Evolutionary conservation across 768 basidiomycete species (phyloP).

Genomic region (Suillus subaureus): DNA sequence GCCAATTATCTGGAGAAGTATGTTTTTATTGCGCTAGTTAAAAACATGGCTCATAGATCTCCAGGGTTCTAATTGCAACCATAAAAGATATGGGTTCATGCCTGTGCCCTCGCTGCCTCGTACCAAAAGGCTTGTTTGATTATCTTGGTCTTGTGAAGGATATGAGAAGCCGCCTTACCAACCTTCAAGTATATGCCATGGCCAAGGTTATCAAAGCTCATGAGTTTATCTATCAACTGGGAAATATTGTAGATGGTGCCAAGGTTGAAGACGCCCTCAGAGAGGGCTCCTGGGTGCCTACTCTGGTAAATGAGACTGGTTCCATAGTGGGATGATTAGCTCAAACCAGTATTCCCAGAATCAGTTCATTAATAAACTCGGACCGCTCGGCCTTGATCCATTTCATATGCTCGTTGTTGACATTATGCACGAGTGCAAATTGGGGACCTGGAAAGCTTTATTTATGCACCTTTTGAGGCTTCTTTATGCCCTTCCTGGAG

Average conservation of each 20-base stretch:
- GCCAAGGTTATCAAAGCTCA: neutral
- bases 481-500: neutral
- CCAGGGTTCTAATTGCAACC: neutral
- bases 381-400: neutral
- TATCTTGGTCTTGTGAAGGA: neutral
- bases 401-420: neutral
- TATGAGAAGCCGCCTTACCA: neutral
- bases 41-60: no score
- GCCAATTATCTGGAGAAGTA: neutral
- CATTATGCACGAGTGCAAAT: neutral
- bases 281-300: neutral
- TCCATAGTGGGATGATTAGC: no score
- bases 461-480: neutral
- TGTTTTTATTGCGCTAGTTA: no score
- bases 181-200: neutral
- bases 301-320: no score
- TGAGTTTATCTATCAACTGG: neutral
- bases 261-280: neutral
- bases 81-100: neutral
- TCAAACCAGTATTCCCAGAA: neutral
- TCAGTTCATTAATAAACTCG: neutral
- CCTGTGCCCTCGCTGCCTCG: neutral
- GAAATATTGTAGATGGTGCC: neutral
- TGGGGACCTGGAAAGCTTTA: neutral
- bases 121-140: neutral